Conservation (phyloP, 441 rosid species). For the Manihot esculenta region DNA sequence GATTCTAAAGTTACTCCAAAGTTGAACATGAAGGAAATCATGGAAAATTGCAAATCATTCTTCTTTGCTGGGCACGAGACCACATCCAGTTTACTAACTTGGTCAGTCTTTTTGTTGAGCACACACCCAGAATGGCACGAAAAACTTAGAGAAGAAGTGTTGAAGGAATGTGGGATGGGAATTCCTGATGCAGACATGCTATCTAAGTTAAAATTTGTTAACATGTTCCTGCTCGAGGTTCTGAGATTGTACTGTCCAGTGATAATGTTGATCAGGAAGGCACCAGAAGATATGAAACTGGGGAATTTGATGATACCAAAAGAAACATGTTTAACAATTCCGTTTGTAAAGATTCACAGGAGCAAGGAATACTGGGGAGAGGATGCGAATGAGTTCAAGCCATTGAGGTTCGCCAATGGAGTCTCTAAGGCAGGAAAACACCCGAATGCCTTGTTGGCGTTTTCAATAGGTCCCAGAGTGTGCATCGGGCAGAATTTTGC, state of each 20-base stretch:
- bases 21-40: conserved; percentile 38
- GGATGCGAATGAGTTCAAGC: conserved; percentile 52
- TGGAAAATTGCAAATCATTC: conserved; percentile 57
- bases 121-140: conserved; percentile 51
- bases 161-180: conserved; percentile 33
- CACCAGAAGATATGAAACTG: conserved; percentile 30
- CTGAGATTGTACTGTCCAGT: conserved; percentile 51
- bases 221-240: conserved; percentile 55
- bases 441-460: conserved; percentile 36
- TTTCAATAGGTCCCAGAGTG: conserved; percentile 46
- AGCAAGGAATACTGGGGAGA: conserved; percentile 48
- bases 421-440: conserved; percentile 39
- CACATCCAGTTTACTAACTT: conserved; percentile 41
- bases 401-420: conserved; percentile 41
- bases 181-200: conserved; percentile 40
- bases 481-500: conserved; percentile 62
- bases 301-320: conserved; percentile 41
- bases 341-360: conserved; percentile 33
- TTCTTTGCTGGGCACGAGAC: too few relatives aligned
- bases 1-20: conserved; percentile 14
- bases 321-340: conserved; percentile 26
- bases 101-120: conserved; percentile 48
- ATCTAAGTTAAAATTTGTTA: conserved; percentile 49
- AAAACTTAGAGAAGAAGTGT: conserved; percentile 44
- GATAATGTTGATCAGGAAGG: conserved; percentile 18